A percentile compares a stretch with the other conserved stretches of the same genome.
Conservation (phyloP, 2,329 filamentous ascomycete species). For the Hypomyces rosellus region DNA sequence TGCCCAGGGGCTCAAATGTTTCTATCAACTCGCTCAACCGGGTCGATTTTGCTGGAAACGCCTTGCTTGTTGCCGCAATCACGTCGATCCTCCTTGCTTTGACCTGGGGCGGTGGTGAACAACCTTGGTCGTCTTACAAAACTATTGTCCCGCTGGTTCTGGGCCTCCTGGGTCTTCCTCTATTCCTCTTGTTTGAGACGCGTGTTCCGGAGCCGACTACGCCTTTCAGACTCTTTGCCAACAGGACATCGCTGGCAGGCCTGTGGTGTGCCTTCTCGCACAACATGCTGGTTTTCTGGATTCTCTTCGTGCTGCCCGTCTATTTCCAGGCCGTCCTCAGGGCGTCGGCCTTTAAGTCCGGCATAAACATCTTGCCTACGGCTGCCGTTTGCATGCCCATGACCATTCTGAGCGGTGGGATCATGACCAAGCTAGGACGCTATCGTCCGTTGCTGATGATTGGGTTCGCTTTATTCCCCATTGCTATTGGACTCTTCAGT, state of each 20-base stretch:
- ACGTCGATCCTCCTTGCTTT: constrained; percentile 35
- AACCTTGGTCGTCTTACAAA: constrained; percentile 34
- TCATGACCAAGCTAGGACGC: constrained; percentile 25
- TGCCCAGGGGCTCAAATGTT: no score
- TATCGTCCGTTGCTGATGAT: constrained; percentile 28
- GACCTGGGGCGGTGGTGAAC: constrained; percentile 35
- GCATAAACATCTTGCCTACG: constrained; percentile 26
- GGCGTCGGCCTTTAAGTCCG: constrained; percentile 25
- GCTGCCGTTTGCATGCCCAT: constrained; percentile 24
- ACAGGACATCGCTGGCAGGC: constrained; percentile 19
- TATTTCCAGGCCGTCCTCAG: constrained; percentile 41
- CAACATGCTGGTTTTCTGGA: constrained; percentile 16
- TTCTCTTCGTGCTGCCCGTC: constrained; percentile 36
- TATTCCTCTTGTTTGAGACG: no score
- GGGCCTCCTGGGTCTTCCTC: no score
- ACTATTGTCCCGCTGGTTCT: constrained; percentile 38
- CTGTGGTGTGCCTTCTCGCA: constrained; percentile 25
- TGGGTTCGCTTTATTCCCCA: constrained; percentile 27
- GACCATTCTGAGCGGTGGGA: constrained; percentile 17
- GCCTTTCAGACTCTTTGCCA: constrained; percentile 12
- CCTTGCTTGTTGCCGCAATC: constrained; percentile 33
- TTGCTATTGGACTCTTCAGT: constrained; percentile 37
- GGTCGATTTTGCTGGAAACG: constrained; percentile 40
- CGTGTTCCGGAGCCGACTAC: constrained; percentile 12
- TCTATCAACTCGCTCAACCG: constrained; percentile 28